Evolutionary conservation across 352 stramenopile species (phyloP).

Genomic region (Pythium volutum): DNA sequence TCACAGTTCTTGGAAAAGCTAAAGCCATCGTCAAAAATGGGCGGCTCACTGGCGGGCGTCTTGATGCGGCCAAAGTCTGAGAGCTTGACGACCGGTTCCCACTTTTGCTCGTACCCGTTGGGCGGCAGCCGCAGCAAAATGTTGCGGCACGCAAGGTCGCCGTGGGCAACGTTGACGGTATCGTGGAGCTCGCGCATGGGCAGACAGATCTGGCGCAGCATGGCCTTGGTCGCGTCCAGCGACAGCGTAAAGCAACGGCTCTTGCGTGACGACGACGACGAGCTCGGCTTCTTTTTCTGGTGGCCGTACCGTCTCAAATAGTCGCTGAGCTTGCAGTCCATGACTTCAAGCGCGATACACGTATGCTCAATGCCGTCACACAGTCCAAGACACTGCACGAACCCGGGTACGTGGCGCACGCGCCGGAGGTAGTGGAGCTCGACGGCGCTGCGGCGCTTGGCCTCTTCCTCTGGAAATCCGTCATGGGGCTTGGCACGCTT

Average conservation of each 20-base stretch:
- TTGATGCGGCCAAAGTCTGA: slow-evolving; percentile 84
- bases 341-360: slow-evolving; percentile 84
- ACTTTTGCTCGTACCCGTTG: slow-evolving; percentile 78
- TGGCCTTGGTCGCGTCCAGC: slow-evolving; percentile 43
- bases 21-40: slow-evolving; percentile 66
- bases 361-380: slow-evolving; percentile 84
- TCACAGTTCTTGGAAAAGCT: slow-evolving; percentile 87
- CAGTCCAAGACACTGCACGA: slow-evolving; percentile 77
- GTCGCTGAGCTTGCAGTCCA: slow-evolving; percentile 87
- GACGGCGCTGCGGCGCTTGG: slow-evolving; percentile 73
- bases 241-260: slow-evolving; percentile 56
- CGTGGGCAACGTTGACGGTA: slow-evolving; percentile 75
- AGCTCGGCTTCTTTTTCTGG: slow-evolving; percentile 22
- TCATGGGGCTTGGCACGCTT: slow-evolving; percentile 80
- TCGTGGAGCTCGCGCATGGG: slow-evolving; percentile 81
- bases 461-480: slow-evolving; percentile 67
- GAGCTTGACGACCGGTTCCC: slow-evolving; percentile 78
- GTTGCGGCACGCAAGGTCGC: slow-evolving; percentile 82
- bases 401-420: slow-evolving; percentile 73
- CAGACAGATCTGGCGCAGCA: slow-evolving; percentile 73
- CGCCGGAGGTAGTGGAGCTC: slow-evolving; percentile 77
- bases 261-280: slow-evolving; percentile 19
- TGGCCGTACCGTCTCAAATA: slow-evolving; percentile 72
- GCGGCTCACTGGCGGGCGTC: slow-evolving; percentile 54
- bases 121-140: slow-evolving; percentile 79